Evolutionary conservation across 148 eudicot genomes (phyloP), one percentile per base, ranked within the genome.

Genomic region (Gaultheria prostrata): DNA sequence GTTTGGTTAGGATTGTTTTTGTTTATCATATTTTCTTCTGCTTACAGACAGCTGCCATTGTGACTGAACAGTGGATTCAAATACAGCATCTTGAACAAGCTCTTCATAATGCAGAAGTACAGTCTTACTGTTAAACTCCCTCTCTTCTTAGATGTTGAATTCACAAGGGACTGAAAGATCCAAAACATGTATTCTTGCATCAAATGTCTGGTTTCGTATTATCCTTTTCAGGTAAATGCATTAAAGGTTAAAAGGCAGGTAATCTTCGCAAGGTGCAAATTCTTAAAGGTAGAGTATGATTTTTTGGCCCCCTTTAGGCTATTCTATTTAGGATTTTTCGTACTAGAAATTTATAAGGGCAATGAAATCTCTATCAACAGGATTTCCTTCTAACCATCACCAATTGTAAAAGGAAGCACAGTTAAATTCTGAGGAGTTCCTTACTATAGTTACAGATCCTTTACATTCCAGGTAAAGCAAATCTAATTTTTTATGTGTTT

Each of bases 81-180:
- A 87, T 96, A 82, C 98, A 93, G 86, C 93, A 91, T 84, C 98
- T 96, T 79, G 98, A 96, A 85, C 99, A 93, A 87, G 97, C 97
- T 83, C 89, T 90, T 89, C 89, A 93, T 87, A 91, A 89, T 80
- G 87, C 94, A 79, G 89, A 96, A 90, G 98, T 94, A 92, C 74
- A 6, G 56, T 51, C 48, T 85, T 26, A 45, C 81, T 65, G 48
- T 33, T 21, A 46, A 57, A 30, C 69, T 76, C 26, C 46, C 56
- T 48, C 50, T 56, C 79, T 56, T 6, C 6, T 1, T 45, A 43
- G n/a, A 74, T 74, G 76, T n/a, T 77, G 75, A 63, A 43, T 74
- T 39, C 51, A n/a, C 70, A 14, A 32, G 77, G 53, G 51, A 43
- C 32, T 43, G 71, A 32, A 80, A 63, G 33, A 53, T 75, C 49